Base-by-base conservation (phyloP, 2,329 filamentous ascomycete genomes). In the Pseudogymnoascus sp. region DNA sequence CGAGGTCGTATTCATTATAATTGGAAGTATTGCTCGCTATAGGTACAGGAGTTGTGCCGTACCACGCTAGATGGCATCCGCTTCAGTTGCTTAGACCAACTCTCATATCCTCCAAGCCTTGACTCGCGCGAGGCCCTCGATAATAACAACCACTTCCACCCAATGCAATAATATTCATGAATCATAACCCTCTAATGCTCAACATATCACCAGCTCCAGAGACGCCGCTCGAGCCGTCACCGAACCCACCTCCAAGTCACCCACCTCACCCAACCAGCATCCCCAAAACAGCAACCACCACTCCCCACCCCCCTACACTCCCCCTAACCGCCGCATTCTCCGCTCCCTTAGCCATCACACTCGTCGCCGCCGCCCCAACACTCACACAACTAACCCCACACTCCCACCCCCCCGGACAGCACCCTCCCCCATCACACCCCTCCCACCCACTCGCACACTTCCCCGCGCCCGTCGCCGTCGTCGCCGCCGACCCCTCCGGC, bases 381-480 rank as follows among this genome's bases (percentile, higher is more conserved):
- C 85, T 82, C 31, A 86, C 87, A 76, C 91, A 96, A 72, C 87
- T 91, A 21, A 82, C 83, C 0, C 89, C 91, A 75, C 91, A 96
- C 3, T 75, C 75, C 74, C 88, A 96, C 1, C 90, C 90, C 44
- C 76, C 81, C 0, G 92, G 92, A 79, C 93, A 97, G 74, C 93
- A 97, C 6, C 91, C 92, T 0, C 91, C 86, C 0, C 88, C 84
- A 0, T 82, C 86, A 83, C 82, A 97, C 67, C 76, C 82, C 67
- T 84, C 88, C 93, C 93, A 97, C 4, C 91, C 92, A 59, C 74
- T 79, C 0, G 92, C 91, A 72, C 93, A 97, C 0, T 78, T 81
- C 68, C 56, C 70, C 35, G 61, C 73, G 44, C 68, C 74, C 37
- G 73, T 73, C 4, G 74, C 75, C 0, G 75, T 72, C 1, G 76